Evolutionary conservation across 73 alveolate genomes (phyloP), one percentile per base, ranked within the genome.

Genomic region (Diophrys sp.): DNA sequence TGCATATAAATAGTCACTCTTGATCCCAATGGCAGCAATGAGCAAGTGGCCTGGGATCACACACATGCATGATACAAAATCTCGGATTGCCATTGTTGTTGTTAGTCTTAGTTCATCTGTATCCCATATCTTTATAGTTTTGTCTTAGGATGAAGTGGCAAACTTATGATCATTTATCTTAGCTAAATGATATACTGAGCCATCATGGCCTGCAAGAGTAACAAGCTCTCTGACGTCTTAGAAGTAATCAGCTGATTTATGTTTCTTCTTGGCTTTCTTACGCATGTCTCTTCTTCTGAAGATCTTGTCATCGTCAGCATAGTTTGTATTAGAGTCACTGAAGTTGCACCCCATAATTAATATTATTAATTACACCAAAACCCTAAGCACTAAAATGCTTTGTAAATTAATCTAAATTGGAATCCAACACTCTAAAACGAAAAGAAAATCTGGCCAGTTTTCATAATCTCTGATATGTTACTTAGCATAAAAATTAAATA

Each of bases 131-230:
- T 44, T 44, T 11, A 44, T 44, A 44, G 62, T 44, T 18, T 44
- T 44, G 18, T 44, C 62, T 44, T 44, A 44, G 5, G 62, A 44
- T 11, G 62, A 44, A 11, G 62, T 44, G 5, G 18, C 62, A 44
- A 44, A 44, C 18, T 44, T 44, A 44, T 44, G 62, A 44, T 44
- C 62, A 44, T 44, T 44, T 44, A 44, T 11, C 18, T 44, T 44
- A 44, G 62, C 62, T 11, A 5, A 44, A 44, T 44, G 62, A 44
- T 44, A 44, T 11, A 44, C 62, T 44, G 62, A 44, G 5, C 62
- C 62, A 44, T 44, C 62, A 44, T 44, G 62, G n/a, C 62, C 62
- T 5, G 62, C 62, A 44, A 44, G 62, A 44, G 62, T 44, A 11
- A 44, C 62, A 18, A 44, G 62, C 62, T 44, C 62, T 44, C 62